Evolutionary conservation across 768 basidiomycete species (phyloP).

Genomic region (Serendipita sp.): DNA sequence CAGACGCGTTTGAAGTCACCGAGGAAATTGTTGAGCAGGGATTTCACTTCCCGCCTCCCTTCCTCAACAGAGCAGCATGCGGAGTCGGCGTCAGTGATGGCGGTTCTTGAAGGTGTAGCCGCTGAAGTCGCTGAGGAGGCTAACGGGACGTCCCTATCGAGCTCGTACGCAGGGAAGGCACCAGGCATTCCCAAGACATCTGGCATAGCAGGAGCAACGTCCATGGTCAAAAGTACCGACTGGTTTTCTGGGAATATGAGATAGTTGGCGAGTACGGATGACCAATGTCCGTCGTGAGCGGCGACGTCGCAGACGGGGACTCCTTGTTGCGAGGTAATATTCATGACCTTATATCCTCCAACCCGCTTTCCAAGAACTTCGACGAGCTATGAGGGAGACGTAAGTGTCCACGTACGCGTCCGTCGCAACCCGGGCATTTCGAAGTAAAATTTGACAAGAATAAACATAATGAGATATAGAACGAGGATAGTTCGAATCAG

Average conservation of each 20-base stretch:
- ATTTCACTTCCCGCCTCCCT: constrained; percentile 34
- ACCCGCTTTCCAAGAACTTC: not conserved
- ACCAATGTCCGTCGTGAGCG: constrained; percentile 1
- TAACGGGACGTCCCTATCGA: not conserved
- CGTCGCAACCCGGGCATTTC: not conserved
- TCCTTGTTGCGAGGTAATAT: not conserved
- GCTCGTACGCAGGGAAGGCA: not conserved
- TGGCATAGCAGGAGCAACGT: not conserved
- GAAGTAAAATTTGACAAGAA: not conserved
- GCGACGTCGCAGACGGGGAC: constrained; percentile 5
- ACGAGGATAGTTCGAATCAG: not conserved
- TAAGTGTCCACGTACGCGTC: not conserved
- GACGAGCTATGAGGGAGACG: not conserved
- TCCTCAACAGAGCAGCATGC: constrained; percentile 31
- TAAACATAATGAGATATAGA: not conserved
- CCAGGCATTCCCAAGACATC: not conserved
- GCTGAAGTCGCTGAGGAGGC: not conserved
- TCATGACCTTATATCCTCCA: not conserved
- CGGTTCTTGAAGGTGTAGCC: not conserved
- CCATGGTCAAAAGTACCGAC: not conserved
- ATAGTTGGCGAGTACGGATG: constrained; percentile 4
- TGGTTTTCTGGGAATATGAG: not conserved
- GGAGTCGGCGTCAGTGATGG: not conserved
- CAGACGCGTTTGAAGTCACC: constrained; percentile 35
- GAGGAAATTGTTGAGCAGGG: constrained; percentile 36